Evolutionary conservation across 1,139 yeast species (phyloP), one percentile per base, ranked within the genome.

Genomic region (Candida labiduridarum): DNA sequence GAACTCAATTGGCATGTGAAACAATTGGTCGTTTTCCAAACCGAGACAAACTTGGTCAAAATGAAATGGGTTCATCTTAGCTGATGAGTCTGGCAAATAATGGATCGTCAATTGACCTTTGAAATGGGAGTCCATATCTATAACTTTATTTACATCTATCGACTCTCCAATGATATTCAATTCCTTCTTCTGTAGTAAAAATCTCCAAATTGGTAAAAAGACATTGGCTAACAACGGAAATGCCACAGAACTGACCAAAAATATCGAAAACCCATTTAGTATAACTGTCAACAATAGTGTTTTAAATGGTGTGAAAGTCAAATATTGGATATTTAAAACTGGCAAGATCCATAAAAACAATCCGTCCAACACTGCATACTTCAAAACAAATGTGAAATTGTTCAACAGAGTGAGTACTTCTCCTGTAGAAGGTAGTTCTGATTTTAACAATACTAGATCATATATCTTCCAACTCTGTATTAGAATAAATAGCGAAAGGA

Each of bases 61-160:
- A 44, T 78, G 81, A 57, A 84, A 82, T 1, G 97, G 97, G 57
- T 92, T 90, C 62, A 95, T 73, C 59, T 78, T 75, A 2, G 96
- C 97, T 0, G 96, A 86, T 41, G 96, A 88, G 64, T 94, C 98
- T 0, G 99, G 99, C 41, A 95, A 72, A 57, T 89, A 89, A 59
- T 92, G 88, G 57, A 94, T 87, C 2, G 94, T 88, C 61, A 89
- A 88, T 50, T 83, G 83, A 46, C 98, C 99, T 59, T 83, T 85
- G 62, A 94, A 87, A 64, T 91, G 96, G 2, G 85, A 72, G 33
- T 89, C 80, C 50, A 85, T 77, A 58, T 89, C 89, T 19, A 80
- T 62, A 7, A 84, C 70, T 50, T 71, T 63, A n/a, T 66, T 64
- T 1, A 76, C 58, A 45, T 67, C 69, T 6, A 78, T 72, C 12